Conservation (phyloP, 2,329 filamentous ascomycete genomes). For the Anisogramma anomala region DNA sequence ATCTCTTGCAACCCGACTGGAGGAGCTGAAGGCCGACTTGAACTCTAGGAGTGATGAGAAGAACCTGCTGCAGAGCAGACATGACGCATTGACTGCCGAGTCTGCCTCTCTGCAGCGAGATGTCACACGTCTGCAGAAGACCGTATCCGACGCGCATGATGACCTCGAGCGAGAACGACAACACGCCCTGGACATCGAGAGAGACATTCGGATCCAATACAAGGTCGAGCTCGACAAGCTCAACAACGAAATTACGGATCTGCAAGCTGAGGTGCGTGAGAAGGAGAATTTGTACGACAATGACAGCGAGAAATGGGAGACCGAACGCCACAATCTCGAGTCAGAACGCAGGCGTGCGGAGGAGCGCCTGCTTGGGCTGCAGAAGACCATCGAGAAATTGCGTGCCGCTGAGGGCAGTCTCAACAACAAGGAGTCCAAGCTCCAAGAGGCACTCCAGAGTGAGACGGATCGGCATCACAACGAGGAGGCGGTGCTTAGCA, state of each 20-base stretch:
- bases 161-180: slow-evolving; percentile 43
- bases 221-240: slow-evolving; percentile 42
- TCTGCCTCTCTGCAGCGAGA: slow-evolving; percentile 56
- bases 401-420: slow-evolving; percentile 56
- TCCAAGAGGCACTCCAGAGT: slow-evolving; percentile 57
- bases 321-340: slow-evolving; percentile 51
- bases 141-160: slow-evolving; percentile 36
- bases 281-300: slow-evolving; percentile 60
- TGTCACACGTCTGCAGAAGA: slow-evolving; percentile 37
- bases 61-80: slow-evolving; percentile 54
- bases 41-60: slow-evolving; percentile 52
- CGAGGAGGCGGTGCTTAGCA: slow-evolving; percentile 57
- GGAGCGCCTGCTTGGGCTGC: slow-evolving; percentile 54
- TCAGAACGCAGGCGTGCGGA: slow-evolving; percentile 55
- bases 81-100: slow-evolving; percentile 56
- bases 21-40: slow-evolving; percentile 48
- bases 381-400: slow-evolving; percentile 59
- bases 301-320: slow-evolving; percentile 63
- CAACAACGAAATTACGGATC: slow-evolving; percentile 47
- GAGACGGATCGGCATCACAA: slow-evolving; percentile 60
- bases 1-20: slow-evolving; percentile 37
- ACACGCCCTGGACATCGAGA: slow-evolving; percentile 48
- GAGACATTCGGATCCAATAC: slow-evolving; percentile 43
- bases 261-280: slow-evolving; percentile 55
- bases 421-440: slow-evolving; percentile 53